A percentile compares a stretch with the other conserved stretches of the same genome.
phyloP scores from a whole-genome alignment of 1,139 yeast species.

The Chernovozyma sophiae-reginae region DNA sequence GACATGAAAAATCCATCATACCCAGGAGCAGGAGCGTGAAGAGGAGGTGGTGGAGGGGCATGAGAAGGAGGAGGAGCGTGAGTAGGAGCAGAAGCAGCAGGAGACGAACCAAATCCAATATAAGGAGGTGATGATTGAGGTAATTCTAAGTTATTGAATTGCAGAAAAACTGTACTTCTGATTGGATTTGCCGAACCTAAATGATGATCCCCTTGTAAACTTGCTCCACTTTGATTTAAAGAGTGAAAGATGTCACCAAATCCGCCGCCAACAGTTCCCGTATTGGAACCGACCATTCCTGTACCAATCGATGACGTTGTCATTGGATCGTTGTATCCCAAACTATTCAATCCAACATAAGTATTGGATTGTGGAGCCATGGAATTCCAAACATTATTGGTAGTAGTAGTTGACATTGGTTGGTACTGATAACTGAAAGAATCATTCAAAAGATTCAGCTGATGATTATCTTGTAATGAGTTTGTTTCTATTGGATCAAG shows the following conservation, averaged over 20 bases:
- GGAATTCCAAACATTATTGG: conserved; percentile 5
- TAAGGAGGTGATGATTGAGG: conserved; percentile 5
- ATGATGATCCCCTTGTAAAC: conserved; percentile 5
- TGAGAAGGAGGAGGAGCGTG: no score
- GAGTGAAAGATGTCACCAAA: conserved; percentile 6
- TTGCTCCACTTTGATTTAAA: conserved; percentile 7
- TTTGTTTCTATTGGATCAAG: neutral
- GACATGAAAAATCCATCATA: conserved; percentile 6
- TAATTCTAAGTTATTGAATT: conserved; percentile 6
- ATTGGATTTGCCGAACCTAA: conserved; percentile 5
- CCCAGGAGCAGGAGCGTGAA: no score
- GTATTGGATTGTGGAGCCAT: neutral
- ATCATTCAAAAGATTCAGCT: conserved; percentile 1
- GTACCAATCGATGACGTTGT: neutral
- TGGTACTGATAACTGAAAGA: conserved; percentile 3
- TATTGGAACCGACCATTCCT: neutral
- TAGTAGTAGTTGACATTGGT: conserved; percentile 3
- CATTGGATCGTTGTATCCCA: conserved; percentile 3
- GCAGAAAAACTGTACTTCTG: conserved; percentile 5
- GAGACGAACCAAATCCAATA: conserved; percentile 2
- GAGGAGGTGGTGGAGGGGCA: conserved; percentile 1
- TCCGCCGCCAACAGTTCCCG: neutral
- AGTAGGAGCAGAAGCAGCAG: no score
- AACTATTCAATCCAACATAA: conserved; percentile 6
- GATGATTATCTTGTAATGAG: conserved; percentile 1